Evolutionary conservation across 2,329 filamentous ascomycete genomes (phyloP).

Genomic region (Talaromyces sp.): DNA sequence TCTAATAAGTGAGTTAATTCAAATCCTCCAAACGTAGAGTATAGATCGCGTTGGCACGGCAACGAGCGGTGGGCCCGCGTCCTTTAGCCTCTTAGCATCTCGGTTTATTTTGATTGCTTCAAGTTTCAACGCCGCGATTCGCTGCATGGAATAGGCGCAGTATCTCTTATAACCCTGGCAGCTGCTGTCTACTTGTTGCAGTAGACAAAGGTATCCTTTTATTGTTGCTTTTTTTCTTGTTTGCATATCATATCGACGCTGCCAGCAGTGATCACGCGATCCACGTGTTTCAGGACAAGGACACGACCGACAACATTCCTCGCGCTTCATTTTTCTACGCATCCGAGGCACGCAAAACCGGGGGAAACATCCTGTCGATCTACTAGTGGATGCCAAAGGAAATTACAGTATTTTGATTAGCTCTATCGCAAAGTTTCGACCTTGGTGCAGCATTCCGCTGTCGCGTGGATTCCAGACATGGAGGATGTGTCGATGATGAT

Average conservation of each 20-base stretch:
- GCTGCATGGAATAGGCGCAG: background rate
- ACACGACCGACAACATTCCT: background rate
- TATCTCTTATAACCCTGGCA: background rate
- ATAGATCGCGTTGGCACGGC: conserved; percentile 17
- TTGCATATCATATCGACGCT: background rate
- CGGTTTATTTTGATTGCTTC: background rate
- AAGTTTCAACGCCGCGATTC: background rate
- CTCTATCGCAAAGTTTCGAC: background rate
- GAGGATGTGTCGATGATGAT: background rate
- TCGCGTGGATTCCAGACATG: background rate
- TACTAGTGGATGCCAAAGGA: background rate
- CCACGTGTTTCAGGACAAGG: background rate
- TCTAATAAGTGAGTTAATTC: background rate
- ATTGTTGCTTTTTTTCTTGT: background rate
- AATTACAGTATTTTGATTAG: background rate
- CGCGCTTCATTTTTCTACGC: background rate
- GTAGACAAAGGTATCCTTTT: background rate
- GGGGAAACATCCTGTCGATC: background rate
- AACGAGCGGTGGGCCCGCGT: conserved; percentile 10
- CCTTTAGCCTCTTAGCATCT: background rate
- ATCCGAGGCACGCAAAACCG: background rate
- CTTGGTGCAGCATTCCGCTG: background rate
- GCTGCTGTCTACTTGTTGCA: background rate
- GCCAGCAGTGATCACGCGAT: background rate
- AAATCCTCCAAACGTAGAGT: background rate